A percentile compares a stretch with the other conserved stretches of the same genome.
Conservation (phyloP, 2,329 filamentous ascomycete genomes). For the Sarocladiaceae sp. region DNA sequence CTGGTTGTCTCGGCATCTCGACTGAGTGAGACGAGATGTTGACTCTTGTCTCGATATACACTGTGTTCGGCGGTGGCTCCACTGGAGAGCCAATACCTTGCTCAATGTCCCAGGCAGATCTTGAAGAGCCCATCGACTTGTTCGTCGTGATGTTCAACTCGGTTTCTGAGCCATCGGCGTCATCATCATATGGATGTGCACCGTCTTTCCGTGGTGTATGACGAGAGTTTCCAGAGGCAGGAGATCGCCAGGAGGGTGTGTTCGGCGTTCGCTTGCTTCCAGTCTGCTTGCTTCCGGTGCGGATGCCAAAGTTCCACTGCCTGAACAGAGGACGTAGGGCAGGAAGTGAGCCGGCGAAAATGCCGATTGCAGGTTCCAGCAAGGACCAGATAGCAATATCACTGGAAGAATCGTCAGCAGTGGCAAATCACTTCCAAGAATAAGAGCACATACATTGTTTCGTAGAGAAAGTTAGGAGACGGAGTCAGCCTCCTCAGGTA, state of each 20-base stretch:
- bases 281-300: background rate
- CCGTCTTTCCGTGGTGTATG: background rate
- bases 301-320: constrained; percentile 18
- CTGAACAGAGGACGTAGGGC: constrained; percentile 28
- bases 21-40: background rate
- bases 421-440: background rate
- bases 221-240: background rate
- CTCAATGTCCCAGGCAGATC: constrained; percentile 6
- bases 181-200: background rate
- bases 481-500: constrained; percentile 24
- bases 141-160: background rate
- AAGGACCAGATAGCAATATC: constrained; percentile 27
- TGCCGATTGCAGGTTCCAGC: constrained; percentile 28
- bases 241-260: background rate
- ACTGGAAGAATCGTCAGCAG: constrained; percentile 15
- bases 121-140: background rate
- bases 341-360: constrained; percentile 27
- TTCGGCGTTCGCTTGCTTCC: background rate
- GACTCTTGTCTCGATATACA: background rate
- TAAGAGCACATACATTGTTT: constrained; percentile 23
- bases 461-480: constrained; percentile 23
- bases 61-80: background rate
- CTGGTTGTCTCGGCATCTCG: background rate
- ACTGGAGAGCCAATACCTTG: background rate
- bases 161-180: background rate